Evolutionary conservation across 164 flowering plant species (phyloP).

Genomic region (Umbellularia californica): DNA sequence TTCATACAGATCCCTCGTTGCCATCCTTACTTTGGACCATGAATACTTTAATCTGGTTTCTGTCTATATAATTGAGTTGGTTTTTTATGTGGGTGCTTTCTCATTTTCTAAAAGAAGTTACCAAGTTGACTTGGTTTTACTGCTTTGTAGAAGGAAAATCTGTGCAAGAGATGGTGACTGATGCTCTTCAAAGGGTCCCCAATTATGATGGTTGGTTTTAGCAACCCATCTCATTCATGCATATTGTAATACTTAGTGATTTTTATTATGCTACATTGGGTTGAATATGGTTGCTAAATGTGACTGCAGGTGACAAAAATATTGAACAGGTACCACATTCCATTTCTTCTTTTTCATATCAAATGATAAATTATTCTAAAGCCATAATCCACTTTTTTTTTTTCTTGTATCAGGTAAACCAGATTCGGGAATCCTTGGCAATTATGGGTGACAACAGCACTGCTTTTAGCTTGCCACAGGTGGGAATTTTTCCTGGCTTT

Average conservation of each 20-base stretch:
- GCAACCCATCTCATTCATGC: not conserved
- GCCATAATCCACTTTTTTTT: constrained; percentile 5
- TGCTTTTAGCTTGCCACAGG: constrained; percentile 98
- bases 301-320: constrained; percentile 74
- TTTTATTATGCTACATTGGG: too few species aligned
- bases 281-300: constrained; percentile 24
- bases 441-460: constrained; percentile 98
- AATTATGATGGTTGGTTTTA: constrained; percentile 66
- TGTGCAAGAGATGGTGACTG: constrained; percentile 94
- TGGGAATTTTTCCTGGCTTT: constrained; percentile 24
- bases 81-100: not conserved
- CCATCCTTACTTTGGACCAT: not conserved
- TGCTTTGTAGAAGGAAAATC: constrained; percentile 83
- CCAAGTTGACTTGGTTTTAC: constrained; percentile 10
- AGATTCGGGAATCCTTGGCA: constrained; percentile 91
- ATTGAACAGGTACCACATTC: constrained; percentile 55
- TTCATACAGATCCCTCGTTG: not conserved
- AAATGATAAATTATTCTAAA: constrained; percentile 5
- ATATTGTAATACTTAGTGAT: not conserved
- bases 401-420: constrained; percentile 67
- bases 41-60: not conserved
- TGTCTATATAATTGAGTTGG: not conserved
- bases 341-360: constrained; percentile 3
- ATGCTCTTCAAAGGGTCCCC: constrained; percentile 86
- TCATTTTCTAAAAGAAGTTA: not conserved